phyloP scores from a whole-genome alignment of 768 basidiomycete species.

The Fomitopsis serialis region DNA sequence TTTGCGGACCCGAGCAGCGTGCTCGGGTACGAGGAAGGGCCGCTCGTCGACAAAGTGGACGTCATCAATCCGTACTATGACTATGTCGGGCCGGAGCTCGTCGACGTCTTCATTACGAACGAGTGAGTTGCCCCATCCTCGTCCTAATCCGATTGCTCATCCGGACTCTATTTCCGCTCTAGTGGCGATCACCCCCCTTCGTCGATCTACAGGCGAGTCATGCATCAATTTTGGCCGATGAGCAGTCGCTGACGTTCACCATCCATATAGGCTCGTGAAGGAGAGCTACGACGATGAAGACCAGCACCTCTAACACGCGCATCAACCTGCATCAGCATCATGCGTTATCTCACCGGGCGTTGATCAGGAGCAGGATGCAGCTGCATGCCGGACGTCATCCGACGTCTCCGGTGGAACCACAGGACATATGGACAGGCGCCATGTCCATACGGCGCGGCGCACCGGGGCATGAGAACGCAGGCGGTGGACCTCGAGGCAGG shows the following conservation, averaged over 20 bases:
- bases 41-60: slow-evolving; percentile 81
- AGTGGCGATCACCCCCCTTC: slow-evolving; percentile 97
- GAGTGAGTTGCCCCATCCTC: slow-evolving; percentile 66
- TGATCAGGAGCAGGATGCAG: not conserved
- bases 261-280: slow-evolving; percentile 63
- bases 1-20: slow-evolving; percentile 68
- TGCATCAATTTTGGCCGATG: not conserved
- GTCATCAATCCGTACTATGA: slow-evolving; percentile 97
- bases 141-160: not conserved
- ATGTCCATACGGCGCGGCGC: not conserved
- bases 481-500: not conserved
- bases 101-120: slow-evolving; percentile 94
- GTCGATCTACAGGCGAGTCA: slow-evolving; percentile 71
- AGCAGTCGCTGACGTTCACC: not conserved
- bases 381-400: not conserved
- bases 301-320: slow-evolving; percentile 52
- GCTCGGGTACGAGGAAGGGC: slow-evolving; percentile 70
- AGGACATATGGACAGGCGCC: too few relatives aligned
- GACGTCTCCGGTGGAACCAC: too few relatives aligned
- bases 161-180: slow-evolving; percentile 9
- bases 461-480: not conserved
- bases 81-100: slow-evolving; percentile 87
- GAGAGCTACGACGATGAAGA: slow-evolving; percentile 97
- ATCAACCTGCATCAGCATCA: not conserved
- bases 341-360: not conserved